These are phyloP conservation scores for Bretschneidera sinensis DNA, from an alignment of 345 rosid species.

Conservation along the genomic window DNA sequence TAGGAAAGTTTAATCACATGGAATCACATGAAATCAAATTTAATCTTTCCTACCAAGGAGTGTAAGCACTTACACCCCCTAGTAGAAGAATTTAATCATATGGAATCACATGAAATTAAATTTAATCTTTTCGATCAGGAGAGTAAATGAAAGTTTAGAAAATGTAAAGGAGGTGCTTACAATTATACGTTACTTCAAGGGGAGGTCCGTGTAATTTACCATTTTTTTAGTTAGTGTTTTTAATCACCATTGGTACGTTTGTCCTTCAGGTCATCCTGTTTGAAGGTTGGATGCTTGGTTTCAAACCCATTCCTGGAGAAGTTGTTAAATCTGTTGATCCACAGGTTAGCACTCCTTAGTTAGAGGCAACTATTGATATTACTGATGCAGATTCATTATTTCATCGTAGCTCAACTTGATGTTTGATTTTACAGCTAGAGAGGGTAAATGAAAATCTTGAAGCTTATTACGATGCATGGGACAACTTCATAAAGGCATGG, in stretches of 20 bases:
- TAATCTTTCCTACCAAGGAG: too few relatives aligned
- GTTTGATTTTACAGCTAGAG: constrained; percentile 52
- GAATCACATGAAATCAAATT: too few relatives aligned
- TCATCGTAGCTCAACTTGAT: neutral
- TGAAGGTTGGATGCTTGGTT: constrained; percentile 99
- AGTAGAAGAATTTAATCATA: too few relatives aligned
- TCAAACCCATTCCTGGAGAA: constrained; percentile 64
- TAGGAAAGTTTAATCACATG: too few relatives aligned
- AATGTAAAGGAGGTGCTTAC: too few relatives aligned
- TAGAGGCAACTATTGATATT: neutral
- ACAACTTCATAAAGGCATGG: constrained; percentile 82
- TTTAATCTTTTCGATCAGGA: too few relatives aligned
- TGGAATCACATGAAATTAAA: too few relatives aligned
- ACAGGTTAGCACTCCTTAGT: constrained; percentile 45
- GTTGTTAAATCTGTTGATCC: constrained; percentile 72
- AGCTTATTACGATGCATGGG: constrained; percentile 86
- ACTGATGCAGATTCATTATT: constrained; percentile 3
- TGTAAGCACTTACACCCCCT: too few relatives aligned
- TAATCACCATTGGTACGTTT: neutral
- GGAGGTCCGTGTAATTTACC: too few relatives aligned
- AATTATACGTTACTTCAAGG: too few relatives aligned
- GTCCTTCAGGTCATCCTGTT: constrained; percentile 63
- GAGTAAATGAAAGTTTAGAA: too few relatives aligned
- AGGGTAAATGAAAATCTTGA: constrained; percentile 75
- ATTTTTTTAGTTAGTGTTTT: neutral